These are phyloP conservation scores for Clarireedia paspali DNA, from an alignment of 2,329 filamentous ascomycete species.

Conservation along the genomic window DNA sequence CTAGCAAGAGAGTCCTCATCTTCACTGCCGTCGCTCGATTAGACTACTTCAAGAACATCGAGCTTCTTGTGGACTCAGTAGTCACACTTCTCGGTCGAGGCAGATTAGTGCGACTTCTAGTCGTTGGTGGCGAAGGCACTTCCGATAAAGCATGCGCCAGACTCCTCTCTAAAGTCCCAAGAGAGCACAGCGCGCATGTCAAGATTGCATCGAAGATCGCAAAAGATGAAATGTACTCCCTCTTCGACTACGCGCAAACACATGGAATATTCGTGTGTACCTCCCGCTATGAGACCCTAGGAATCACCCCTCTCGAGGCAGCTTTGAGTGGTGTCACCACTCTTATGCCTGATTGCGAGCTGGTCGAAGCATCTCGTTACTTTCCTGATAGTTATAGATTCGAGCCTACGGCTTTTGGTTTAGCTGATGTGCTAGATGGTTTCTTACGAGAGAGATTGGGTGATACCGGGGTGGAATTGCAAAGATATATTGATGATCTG, in stretches of 20 bases:
- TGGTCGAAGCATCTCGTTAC: constrained; percentile 13
- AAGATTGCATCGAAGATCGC: constrained; percentile 12
- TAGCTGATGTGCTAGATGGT: not conserved
- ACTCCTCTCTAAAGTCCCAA: constrained; percentile 8
- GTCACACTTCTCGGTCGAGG: constrained; percentile 9
- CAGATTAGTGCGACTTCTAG: constrained; percentile 5
- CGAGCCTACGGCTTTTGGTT: not conserved
- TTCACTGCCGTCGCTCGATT: constrained; percentile 15
- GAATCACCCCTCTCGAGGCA: constrained; percentile 13
- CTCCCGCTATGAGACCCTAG: constrained; percentile 14
- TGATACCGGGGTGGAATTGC: not conserved
- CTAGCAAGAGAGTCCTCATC: constrained; percentile 6
- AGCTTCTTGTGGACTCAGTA: constrained; percentile 10
- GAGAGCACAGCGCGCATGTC: constrained; percentile 9
- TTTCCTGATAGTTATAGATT: constrained; percentile 10
- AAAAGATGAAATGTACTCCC: constrained; percentile 13
- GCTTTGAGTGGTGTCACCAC: constrained; percentile 12
- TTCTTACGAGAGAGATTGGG: not conserved
- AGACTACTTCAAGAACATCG: constrained; percentile 15
- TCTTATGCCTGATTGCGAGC: constrained; percentile 10
- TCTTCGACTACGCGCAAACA: constrained; percentile 9
- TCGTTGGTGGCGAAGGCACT: constrained; percentile 10
- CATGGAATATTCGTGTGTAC: constrained; percentile 14
- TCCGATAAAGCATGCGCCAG: not conserved
- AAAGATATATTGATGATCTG: constrained; percentile 1